phyloP scores from a whole-genome alignment of 73 alveolate genomes.

The Blepharisma japonicum region DNA sequence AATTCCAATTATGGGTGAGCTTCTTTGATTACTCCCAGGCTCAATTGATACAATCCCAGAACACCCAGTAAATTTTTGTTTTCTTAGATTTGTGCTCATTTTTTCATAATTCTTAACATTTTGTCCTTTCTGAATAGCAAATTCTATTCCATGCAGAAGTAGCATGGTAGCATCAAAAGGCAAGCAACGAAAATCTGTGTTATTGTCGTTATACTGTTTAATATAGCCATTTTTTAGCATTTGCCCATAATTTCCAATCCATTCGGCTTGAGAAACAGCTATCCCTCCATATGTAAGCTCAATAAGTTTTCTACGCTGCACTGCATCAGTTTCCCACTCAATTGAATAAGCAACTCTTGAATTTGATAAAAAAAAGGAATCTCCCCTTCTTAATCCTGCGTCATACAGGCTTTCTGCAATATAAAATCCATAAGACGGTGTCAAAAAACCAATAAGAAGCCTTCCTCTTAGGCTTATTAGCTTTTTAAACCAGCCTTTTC shows the following conservation, averaged over 20 bases:
- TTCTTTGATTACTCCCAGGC: not conserved
- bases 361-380: not conserved
- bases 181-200: not conserved
- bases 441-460: too few species aligned
- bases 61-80: not conserved
- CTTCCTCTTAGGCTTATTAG: too few species aligned
- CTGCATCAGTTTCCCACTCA: too few species aligned
- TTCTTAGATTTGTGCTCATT: not conserved
- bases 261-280: not conserved
- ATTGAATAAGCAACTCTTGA: not conserved
- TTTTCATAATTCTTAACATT: not conserved
- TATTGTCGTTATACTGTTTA: not conserved
- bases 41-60: constrained; percentile 13
- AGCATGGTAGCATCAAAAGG: not conserved
- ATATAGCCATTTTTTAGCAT: not conserved
- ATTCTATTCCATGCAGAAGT: not conserved
- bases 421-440: too few species aligned
- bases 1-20: not conserved
- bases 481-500: too few species aligned
- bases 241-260: constrained; percentile 12
- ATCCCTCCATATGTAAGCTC: not conserved
- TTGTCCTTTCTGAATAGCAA: not conserved
- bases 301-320: not conserved
- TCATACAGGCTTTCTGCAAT: not conserved
- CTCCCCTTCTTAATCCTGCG: not conserved